Conservation (phyloP, 257 asterid species). For the Salvia splendens region DNA sequence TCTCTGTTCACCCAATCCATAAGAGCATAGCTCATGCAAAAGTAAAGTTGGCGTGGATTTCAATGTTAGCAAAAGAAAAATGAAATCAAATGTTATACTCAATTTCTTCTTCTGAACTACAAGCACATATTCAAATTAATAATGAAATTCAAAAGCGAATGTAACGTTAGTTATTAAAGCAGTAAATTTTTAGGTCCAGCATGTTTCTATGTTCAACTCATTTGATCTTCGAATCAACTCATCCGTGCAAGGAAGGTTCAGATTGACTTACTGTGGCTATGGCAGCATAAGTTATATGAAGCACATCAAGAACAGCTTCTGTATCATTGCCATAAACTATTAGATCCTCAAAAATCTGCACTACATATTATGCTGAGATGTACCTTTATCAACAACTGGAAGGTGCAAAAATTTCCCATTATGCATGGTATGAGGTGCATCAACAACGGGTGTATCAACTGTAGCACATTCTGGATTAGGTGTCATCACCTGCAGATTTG, state of each 20-base stretch:
- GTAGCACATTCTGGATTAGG: constrained; percentile 96
- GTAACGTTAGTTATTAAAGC: neutral
- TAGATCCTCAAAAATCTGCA: constrained; percentile 18
- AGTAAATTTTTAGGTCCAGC: neutral
- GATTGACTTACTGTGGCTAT: constrained; percentile 73
- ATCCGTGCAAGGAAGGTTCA: constrained; percentile 13
- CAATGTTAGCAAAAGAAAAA: neutral
- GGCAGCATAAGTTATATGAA: constrained; percentile 94
- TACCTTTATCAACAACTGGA: constrained; percentile 93
- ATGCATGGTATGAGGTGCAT: constrained; percentile 97
- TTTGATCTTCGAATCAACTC: neutral
- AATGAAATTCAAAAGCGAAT: neutral
- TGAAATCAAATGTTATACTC: neutral
- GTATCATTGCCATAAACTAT: constrained; percentile 36
- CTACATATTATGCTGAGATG: constrained; percentile 20
- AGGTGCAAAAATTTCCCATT: constrained; percentile 93
- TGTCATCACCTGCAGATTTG: constrained; percentile 80
- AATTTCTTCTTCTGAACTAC: neutral
- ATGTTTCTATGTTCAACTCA: neutral
- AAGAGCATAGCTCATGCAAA: constrained; percentile 4
- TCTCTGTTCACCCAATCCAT: neutral
- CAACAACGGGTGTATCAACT: constrained; percentile 87
- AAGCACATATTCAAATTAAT: neutral
- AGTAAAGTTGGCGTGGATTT: constrained; percentile 12
- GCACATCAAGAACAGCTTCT: constrained; percentile 95